Evolutionary conservation across 106 monocot genomes (phyloP).

Genomic region (Dendrobium catenatum): DNA sequence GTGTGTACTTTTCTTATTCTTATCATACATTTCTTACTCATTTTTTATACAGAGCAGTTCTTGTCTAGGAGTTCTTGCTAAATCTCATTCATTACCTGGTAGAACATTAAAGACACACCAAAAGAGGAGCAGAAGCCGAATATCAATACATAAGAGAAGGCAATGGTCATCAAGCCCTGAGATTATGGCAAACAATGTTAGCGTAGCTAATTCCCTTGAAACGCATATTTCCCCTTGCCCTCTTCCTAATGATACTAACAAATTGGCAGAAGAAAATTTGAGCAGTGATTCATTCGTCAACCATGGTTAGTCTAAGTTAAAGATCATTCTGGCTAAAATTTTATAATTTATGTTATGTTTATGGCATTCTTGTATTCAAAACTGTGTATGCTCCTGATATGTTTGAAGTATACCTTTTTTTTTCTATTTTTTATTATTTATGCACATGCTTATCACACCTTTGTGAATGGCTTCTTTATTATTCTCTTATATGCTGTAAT

Average conservation of each 20-base stretch:
- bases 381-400: background rate
- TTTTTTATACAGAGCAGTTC: conserved; percentile 47
- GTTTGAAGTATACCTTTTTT: background rate
- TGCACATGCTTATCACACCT: too few species aligned
- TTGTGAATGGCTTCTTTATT: background rate
- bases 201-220: conserved; percentile 39
- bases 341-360: background rate
- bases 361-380: background rate
- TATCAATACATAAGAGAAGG: conserved; percentile 18
- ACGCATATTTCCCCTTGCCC: conserved; percentile 21
- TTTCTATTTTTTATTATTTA: too few species aligned
- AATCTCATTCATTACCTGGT: conserved; percentile 21
- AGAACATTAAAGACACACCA: conserved; percentile 2
- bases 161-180: conserved; percentile 39
- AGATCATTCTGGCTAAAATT: background rate
- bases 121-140: conserved; percentile 13
- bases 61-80: conserved; percentile 37
- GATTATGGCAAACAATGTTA: conserved; percentile 43
- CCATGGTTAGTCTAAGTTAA: conserved; percentile 26
- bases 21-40: conserved; percentile 13
- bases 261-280: conserved; percentile 23
- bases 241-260: conserved; percentile 21
- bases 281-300: conserved; percentile 31
- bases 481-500: background rate
- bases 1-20: background rate